These are phyloP conservation scores for Monosporozyma yasuniensis DNA, from an alignment of 805 yeast genomes.

Conservation along the genomic window DNA sequence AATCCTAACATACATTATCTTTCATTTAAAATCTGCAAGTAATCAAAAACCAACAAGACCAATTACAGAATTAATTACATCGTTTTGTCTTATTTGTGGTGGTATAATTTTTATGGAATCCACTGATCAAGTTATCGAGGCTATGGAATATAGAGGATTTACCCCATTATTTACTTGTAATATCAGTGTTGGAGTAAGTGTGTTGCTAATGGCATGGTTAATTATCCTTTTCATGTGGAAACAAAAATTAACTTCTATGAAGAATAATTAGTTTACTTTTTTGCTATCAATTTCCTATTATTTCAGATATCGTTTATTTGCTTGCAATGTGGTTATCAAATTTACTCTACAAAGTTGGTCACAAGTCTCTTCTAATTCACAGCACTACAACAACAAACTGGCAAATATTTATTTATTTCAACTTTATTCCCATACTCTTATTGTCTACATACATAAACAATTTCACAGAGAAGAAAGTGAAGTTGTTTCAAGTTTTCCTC, in stretches of 20 bases:
- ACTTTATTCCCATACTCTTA: too few species aligned
- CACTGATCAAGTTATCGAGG: slow-evolving; percentile 75
- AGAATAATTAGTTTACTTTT: background rate
- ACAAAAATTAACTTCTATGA: background rate
- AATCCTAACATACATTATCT: slow-evolving; percentile 48
- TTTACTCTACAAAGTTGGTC: too few species aligned
- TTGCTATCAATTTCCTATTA: background rate
- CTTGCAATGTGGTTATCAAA: too few species aligned
- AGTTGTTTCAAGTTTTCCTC: too few species aligned
- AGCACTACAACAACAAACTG: too few species aligned
- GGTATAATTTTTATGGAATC: slow-evolving; percentile 90
- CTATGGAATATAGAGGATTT: slow-evolving; percentile 72
- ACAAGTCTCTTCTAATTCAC: too few species aligned
- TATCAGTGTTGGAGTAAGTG: slow-evolving; percentile 68
- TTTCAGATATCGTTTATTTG: too few species aligned
- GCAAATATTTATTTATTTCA: too few species aligned
- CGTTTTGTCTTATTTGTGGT: slow-evolving; percentile 77
- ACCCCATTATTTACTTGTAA: slow-evolving; percentile 89
- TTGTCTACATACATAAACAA: too few species aligned
- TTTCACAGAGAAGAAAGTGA: too few species aligned
- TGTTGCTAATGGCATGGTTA: slow-evolving; percentile 82
- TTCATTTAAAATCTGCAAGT: slow-evolving; percentile 37
- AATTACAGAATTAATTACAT: slow-evolving; percentile 71
- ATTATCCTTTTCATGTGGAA: slow-evolving; percentile 49
- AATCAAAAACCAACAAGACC: slow-evolving; percentile 54